Base-by-base conservation (phyloP, 2,329 filamentous ascomycete species). In the Dactylellina leptospora region DNA sequence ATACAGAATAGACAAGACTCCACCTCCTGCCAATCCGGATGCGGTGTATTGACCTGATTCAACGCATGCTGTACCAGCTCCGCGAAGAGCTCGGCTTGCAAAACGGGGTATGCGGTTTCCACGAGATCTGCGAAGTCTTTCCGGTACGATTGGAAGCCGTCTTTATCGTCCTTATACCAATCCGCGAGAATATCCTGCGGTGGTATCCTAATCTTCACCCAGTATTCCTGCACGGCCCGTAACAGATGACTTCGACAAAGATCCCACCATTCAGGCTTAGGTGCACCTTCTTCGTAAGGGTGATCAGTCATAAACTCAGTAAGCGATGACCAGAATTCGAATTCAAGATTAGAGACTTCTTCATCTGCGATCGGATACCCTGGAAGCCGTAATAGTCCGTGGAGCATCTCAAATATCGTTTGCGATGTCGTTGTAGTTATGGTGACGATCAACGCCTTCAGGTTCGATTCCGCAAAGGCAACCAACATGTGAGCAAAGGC, bases 321-420 rank as follows among this genome's bases (percentile, higher is more conserved):
- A 77, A 88, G 92, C 0, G 86, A 88, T 16, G 86, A 88, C 91
- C 91, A 95, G 78, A 95, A 93, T 76, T 95, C 90, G 11, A 93
- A 83, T 0, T 88, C 86, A 0, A 87, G 85, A 0, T 90, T 85
- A 61, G 91, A 92, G 9, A 92, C 86, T 74, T 86, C 87, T 76
- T 95, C 90, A 61, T 93, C 90, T 2, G 85, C 85, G 1, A 88
- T 87, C 0, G 89, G 86, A 75, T 86, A 85, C 1, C 90, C 90
- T 10, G 86, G 82, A 10, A 87, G 85, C 18, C 84, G 84, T 22
- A 93, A 82, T 3, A 95, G 83, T 2, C 87, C 86, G 70, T 85
- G 86, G n/a, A 91, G 81, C 30, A 83, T 84, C 1, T 81, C 80
- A 11, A 91, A 79, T 53, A 90, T 82, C 27, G 81, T 81, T 60